Percentiles rank a stretch among this genome's conserved stretches.
Evolutionary conservation across 2,329 filamentous ascomycete genomes (phyloP).

Genomic region (Chrysosphaeria jannelii): DNA sequence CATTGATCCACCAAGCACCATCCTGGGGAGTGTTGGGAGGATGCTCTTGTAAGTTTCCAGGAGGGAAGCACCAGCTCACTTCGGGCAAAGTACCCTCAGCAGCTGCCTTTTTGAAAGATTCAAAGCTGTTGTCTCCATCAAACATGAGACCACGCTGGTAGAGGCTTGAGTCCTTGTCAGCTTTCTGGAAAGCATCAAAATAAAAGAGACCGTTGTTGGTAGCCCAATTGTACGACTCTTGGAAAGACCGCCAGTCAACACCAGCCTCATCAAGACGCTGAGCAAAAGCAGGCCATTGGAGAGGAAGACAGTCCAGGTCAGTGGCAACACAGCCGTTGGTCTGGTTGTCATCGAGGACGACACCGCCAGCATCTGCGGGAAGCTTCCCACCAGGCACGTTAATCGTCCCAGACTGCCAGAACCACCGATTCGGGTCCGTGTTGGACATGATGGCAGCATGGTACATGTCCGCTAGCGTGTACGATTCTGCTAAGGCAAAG

Average conservation of each 20-base stretch:
- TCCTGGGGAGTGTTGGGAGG: constrained; percentile 20
- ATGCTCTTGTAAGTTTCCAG: constrained; percentile 20
- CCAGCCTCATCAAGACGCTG: constrained; percentile 17
- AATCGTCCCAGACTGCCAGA: constrained; percentile 12
- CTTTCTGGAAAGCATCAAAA: constrained; percentile 20
- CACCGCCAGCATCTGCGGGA: constrained; percentile 9
- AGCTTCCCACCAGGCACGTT: constrained; percentile 15
- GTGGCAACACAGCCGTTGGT: constrained; percentile 14
- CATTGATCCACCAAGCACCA: constrained; percentile 22
- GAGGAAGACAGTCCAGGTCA: constrained; percentile 19
- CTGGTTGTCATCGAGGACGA: constrained; percentile 18
- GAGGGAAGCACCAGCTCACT: constrained; percentile 20
- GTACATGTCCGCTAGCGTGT: constrained; percentile 22
- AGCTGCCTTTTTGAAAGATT: constrained; percentile 18
- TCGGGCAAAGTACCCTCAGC: constrained; percentile 19
- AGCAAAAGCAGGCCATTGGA: constrained; percentile 21
- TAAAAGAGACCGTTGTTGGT: constrained; percentile 22
- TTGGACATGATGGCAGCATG: constrained; percentile 15
- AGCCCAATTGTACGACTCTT: constrained; percentile 17
- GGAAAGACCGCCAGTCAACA: constrained; percentile 19
- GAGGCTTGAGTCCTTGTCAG: constrained; percentile 11
- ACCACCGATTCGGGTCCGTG: constrained; percentile 18
- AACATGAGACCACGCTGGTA: constrained; percentile 16
- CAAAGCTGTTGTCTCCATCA: constrained; percentile 11
- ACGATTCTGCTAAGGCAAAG: constrained; percentile 22